Percentiles rank a stretch among this genome's conserved stretches.
Conservation (phyloP, 352 stramenopile genomes). For the Globisporangium barbulae region DNA sequence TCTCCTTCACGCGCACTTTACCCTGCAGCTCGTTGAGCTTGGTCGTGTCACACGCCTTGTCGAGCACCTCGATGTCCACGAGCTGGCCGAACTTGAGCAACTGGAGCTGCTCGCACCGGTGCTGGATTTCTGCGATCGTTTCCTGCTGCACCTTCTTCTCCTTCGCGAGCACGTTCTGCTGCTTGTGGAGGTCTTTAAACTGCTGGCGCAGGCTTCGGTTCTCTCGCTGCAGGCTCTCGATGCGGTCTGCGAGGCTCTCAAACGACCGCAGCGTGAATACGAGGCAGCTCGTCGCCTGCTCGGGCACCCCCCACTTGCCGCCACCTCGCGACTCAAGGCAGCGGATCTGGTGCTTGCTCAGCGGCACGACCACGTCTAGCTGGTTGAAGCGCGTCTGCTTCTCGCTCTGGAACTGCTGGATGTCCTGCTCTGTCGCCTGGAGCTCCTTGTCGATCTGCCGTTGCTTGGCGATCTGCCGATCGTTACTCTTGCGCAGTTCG, state of each 20-base stretch:
- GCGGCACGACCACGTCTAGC: constrained; percentile 74
- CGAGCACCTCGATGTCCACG: constrained; percentile 86
- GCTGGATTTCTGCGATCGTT: constrained; percentile 53
- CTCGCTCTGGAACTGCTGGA: constrained; percentile 91
- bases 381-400: constrained; percentile 92
- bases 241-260: constrained; percentile 58
- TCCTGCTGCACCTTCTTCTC: constrained; percentile 80
- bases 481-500: constrained; percentile 84
- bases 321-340: constrained; percentile 34
- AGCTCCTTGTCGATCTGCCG: constrained; percentile 92
- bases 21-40: constrained; percentile 64
- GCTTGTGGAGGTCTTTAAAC: constrained; percentile 88
- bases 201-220: constrained; percentile 84
- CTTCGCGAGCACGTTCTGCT: constrained; percentile 75
- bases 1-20: constrained; percentile 71
- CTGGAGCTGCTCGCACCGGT: constrained; percentile 77
- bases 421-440: constrained; percentile 82
- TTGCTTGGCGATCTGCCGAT: constrained; percentile 82
- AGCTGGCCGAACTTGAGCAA: constrained; percentile 78
- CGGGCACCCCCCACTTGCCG: constrained; percentile 40
- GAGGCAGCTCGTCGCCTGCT: constrained; percentile 50
- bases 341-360: constrained; percentile 73
- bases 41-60: constrained; percentile 80
- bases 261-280: constrained; percentile 73
- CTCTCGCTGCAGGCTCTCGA: constrained; percentile 78